phyloP scores from a whole-genome alignment of 2,329 filamentous ascomycete species.

The Byssochlamys sp. region DNA sequence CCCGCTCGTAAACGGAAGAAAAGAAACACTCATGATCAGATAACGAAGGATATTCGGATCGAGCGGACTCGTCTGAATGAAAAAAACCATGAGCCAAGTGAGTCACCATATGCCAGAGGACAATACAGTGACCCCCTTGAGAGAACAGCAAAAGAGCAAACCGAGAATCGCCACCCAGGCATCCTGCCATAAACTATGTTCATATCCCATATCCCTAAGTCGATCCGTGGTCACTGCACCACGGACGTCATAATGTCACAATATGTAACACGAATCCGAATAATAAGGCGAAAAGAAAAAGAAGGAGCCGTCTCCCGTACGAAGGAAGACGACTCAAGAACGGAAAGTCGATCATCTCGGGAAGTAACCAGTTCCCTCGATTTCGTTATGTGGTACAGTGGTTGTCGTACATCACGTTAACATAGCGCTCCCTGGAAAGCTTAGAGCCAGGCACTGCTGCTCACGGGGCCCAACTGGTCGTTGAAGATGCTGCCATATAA shows the following conservation, averaged over 20 bases:
- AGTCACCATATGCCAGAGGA: background rate
- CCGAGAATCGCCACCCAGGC: background rate
- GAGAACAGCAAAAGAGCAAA: background rate
- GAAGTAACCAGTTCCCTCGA: background rate
- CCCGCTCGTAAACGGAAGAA: background rate
- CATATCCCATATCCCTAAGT: background rate
- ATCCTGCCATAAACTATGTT: background rate
- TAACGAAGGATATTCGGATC: background rate
- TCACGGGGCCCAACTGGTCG: conserved; percentile 28
- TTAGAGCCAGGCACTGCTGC: conserved; percentile 32
- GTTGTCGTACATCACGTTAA: background rate
- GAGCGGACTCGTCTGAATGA: background rate
- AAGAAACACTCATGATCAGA: background rate
- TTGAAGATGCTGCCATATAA: conserved; percentile 56
- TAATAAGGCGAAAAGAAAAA: background rate
- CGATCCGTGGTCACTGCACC: background rate
- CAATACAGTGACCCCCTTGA: background rate
- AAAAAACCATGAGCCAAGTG: background rate
- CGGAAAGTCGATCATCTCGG: background rate
- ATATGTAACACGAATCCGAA: background rate
- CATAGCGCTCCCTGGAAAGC: background rate
- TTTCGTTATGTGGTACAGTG: background rate
- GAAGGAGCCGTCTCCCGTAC: background rate
- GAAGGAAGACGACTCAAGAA: background rate
- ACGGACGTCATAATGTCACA: background rate